Evolutionary conservation across 2,329 filamentous ascomycete species (phyloP).

Genomic region (Trichoderma breve): DNA sequence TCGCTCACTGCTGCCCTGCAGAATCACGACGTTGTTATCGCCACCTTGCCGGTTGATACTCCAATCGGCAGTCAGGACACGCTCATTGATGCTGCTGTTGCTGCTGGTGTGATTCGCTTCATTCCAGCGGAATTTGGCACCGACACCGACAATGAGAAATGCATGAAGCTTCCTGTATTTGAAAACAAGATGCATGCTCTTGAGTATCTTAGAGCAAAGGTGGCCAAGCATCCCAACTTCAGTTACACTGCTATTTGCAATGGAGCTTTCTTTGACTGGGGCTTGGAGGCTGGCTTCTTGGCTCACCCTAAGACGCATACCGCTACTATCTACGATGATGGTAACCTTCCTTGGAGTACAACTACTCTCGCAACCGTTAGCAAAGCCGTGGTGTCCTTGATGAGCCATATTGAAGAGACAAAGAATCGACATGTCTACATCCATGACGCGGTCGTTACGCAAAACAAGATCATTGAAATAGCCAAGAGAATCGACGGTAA

Average conservation of each 20-base stretch:
- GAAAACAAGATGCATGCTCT: neutral
- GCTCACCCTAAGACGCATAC: neutral
- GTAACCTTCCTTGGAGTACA: neutral
- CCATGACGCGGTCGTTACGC: neutral
- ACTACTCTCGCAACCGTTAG: neutral
- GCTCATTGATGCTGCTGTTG: neutral
- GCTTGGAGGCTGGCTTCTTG: neutral
- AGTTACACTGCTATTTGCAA: neutral
- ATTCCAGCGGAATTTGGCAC: neutral
- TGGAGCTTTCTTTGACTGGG: neutral
- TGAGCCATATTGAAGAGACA: neutral
- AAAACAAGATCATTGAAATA: neutral
- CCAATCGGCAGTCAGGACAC: neutral
- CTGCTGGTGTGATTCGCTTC: neutral
- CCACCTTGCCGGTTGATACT: neutral
- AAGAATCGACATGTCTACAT: conserved; percentile 6
- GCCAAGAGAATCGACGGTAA: neutral
- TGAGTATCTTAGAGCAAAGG: neutral
- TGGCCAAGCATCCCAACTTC: neutral
- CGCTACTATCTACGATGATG: neutral
- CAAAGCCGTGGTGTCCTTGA: neutral
- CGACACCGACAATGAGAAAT: neutral
- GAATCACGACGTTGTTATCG: neutral
- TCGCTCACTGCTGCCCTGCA: neutral
- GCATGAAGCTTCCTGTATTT: conserved; percentile 5